These are phyloP conservation scores for Paramyrothecium roridum DNA, from an alignment of 2,329 filamentous ascomycete species.

Conservation along the genomic window DNA sequence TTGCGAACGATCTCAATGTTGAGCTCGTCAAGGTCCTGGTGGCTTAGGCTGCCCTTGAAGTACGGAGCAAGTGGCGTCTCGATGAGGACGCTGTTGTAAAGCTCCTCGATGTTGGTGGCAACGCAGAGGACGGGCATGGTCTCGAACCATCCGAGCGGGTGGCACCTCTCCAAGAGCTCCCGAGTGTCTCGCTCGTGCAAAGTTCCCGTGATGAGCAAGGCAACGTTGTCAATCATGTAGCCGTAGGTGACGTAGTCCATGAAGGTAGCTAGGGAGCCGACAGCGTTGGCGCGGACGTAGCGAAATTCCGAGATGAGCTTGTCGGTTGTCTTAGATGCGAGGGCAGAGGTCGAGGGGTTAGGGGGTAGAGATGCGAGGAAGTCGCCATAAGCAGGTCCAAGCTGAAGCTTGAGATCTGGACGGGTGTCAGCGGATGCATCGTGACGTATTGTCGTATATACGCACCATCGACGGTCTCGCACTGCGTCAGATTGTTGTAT, in stretches of 20 bases:
- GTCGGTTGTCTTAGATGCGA: constrained; percentile 93
- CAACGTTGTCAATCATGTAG: constrained; percentile 99
- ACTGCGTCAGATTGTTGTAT: constrained; percentile 95
- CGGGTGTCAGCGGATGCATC: constrained; percentile 8
- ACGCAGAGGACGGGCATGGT: constrained; percentile 98
- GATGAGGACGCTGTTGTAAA: constrained; percentile 97
- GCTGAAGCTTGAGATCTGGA: constrained; percentile 93
- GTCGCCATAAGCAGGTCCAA: constrained; percentile 94
- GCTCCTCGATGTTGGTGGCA: constrained; percentile 95
- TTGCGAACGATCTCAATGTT: constrained; percentile 99
- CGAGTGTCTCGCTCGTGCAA: constrained; percentile 96
- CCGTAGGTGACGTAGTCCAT: constrained; percentile 98
- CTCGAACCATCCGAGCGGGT: constrained; percentile 97
- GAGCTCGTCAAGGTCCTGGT: constrained; percentile 95
- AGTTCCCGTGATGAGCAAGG: constrained; percentile 94
- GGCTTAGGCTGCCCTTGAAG: constrained; percentile 94
- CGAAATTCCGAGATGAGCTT: constrained; percentile 97
- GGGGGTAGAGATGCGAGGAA: constrained; percentile 91
- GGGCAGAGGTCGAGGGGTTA: constrained; percentile 92
- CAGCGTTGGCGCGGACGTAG: constrained; percentile 91
- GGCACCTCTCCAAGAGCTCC: constrained; percentile 91
- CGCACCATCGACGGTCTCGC: constrained; percentile 93
- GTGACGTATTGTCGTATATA: constrained; percentile 4
- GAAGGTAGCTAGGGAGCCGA: constrained; percentile 87
- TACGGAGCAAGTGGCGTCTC: constrained; percentile 94